phyloP scores from a whole-genome alignment of 2,329 filamentous ascomycete genomes.

The Kalmusia sp. region DNA sequence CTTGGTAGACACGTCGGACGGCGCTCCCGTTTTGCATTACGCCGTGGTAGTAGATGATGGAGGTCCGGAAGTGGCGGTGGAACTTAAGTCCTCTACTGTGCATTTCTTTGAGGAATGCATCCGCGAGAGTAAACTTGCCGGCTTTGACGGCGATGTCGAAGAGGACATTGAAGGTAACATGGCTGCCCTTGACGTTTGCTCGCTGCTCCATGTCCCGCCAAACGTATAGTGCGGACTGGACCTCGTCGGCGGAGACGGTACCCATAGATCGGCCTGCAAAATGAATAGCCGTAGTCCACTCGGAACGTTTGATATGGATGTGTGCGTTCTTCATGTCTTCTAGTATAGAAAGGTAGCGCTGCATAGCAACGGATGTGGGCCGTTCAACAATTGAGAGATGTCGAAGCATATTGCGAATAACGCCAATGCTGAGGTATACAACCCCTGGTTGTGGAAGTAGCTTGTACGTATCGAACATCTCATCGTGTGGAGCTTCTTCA shows the following conservation, averaged over 20 bases:
- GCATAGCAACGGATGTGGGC: constrained; percentile 65
- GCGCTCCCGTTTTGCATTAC: constrained; percentile 75
- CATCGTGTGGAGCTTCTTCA: constrained; percentile 52
- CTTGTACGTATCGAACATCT: constrained; percentile 62
- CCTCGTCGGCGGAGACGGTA: constrained; percentile 63
- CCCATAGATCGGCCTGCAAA: constrained; percentile 77
- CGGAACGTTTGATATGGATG: constrained; percentile 68
- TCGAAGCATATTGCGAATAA: constrained; percentile 70
- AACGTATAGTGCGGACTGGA: constrained; percentile 73
- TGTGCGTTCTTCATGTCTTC: constrained; percentile 81
- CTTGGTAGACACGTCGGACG: constrained; percentile 77
- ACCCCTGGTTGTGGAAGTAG: constrained; percentile 61
- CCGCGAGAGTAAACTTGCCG: constrained; percentile 81
- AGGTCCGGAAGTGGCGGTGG: constrained; percentile 82
- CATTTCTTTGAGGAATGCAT: constrained; percentile 88
- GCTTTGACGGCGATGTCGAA: constrained; percentile 89
- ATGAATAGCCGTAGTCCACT: constrained; percentile 87
- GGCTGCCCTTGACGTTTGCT: constrained; percentile 69
- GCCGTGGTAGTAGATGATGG: constrained; percentile 84
- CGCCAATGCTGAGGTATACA: constrained; percentile 54
- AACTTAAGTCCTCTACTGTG: constrained; percentile 68
- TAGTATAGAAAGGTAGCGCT: constrained; percentile 82
- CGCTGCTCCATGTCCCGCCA: constrained; percentile 91
- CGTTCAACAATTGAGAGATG: constrained; percentile 70
- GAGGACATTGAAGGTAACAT: constrained; percentile 91